Evolutionary conservation across 2,329 filamentous ascomycete species (phyloP).

Genomic region (Rhynchosporium graminicola): DNA sequence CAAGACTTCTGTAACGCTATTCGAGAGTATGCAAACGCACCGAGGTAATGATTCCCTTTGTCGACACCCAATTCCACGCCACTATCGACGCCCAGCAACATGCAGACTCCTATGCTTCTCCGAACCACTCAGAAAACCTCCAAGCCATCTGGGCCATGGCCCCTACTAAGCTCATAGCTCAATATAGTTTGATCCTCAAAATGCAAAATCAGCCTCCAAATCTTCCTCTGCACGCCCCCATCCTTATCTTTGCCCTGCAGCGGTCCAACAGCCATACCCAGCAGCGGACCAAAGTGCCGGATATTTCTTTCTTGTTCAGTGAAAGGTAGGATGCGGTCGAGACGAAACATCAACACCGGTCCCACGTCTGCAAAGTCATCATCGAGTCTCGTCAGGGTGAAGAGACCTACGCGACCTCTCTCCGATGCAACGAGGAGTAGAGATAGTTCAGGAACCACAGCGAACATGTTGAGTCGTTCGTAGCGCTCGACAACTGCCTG

Average conservation of each 20-base stretch:
- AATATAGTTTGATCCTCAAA: slow-evolving; percentile 70
- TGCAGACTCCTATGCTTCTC: not conserved
- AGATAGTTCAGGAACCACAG: slow-evolving; percentile 68
- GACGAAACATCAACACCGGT: slow-evolving; percentile 42
- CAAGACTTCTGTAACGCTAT: no score
- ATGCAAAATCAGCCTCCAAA: slow-evolving; percentile 70
- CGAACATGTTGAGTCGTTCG: slow-evolving; percentile 62
- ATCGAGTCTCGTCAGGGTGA: slow-evolving; percentile 56
- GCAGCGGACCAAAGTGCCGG: slow-evolving; percentile 53
- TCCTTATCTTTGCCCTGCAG: slow-evolving; percentile 49
- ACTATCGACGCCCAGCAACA: not conserved
- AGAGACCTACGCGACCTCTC: slow-evolving; percentile 64
- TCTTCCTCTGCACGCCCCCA: slow-evolving; percentile 41
- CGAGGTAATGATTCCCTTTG: no score
- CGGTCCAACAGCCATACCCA: slow-evolving; percentile 69
- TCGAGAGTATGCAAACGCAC: no score
- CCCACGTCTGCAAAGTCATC: slow-evolving; percentile 15
- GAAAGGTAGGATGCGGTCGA: slow-evolving; percentile 55
- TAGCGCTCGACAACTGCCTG: slow-evolving; percentile 28
- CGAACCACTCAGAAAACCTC: slow-evolving; percentile 25
- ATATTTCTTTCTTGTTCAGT: slow-evolving; percentile 25
- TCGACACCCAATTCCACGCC: no score
- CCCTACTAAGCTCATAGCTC: slow-evolving; percentile 64
- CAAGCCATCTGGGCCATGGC: slow-evolving; percentile 38
- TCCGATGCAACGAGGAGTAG: slow-evolving; percentile 67